Evolutionary conservation across 192 early-diverging fungal species (phyloP), one percentile per base, ranked within the genome.

Genomic region (Coemansia sp.): DNA sequence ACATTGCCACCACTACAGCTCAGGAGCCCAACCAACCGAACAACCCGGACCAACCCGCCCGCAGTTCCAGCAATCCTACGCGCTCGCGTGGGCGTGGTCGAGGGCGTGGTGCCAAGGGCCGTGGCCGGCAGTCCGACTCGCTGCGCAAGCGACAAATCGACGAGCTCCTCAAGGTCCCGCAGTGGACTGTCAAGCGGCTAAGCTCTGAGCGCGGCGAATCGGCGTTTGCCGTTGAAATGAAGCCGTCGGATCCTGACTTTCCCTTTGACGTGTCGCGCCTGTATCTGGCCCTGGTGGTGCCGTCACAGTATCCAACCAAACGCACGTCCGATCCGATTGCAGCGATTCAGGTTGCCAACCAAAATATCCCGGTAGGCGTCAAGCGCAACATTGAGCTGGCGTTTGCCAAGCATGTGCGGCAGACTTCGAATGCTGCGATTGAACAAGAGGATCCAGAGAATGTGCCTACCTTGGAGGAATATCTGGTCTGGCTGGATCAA

Each of bases 171-270:
- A 47, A 44, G 22, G 53, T 39, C 2, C 41, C 74, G 2, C 53
- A 57, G 28, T 71, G 62, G 67, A 46, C 44, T 0, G 68, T 64
- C 23, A 65, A 67, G 28, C 28, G 46, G 20, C 43, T 77, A 31
- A 54, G 38, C 21, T 65, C 74, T 2, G 55, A 62, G 15, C 62
- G 60, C n/a, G 60, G 55, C 57, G 63, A 66, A 15, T 45, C 62
- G 4, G 74, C 74, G 8, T 55, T 70, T 47, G 67, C 74, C 20
- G 55, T 77, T 9, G 74, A 77, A 45, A 66, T 77, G 74, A 36
- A 29, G 51, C 74, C 74, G 9, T 77, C 68, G 1, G 88, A 91
- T 39, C 90, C 90, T 19, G 90, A 92, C 50, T 92, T 92, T 48
- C 87, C 90, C 11, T 92, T 78, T 48, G 89, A 90, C 39, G 66